Conservation (phyloP, 2,329 filamentous ascomycete species). For the Claviceps humidiphila region DNA sequence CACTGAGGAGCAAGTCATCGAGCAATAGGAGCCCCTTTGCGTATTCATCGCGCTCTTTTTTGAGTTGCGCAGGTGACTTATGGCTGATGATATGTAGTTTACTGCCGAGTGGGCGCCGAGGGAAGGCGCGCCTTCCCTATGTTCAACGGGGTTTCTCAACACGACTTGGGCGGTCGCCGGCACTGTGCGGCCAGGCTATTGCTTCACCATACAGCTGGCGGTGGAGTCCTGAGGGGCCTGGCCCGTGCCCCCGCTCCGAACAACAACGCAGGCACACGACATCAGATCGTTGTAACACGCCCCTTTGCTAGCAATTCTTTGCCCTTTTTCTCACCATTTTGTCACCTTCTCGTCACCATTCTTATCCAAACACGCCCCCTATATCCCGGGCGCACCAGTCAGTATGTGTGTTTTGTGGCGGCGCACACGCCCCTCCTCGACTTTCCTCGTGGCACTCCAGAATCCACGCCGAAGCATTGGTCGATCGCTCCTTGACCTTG, state of each 20-base stretch:
- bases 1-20: too few species aligned
- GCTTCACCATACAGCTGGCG: neutral
- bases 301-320: neutral
- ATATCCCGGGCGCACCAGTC: neutral
- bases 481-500: too few species aligned
- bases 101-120: too few species aligned
- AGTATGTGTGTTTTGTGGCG: too few species aligned
- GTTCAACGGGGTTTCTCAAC: too few species aligned
- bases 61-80: too few species aligned
- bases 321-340: neutral
- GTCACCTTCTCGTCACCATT: too few species aligned
- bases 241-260: neutral
- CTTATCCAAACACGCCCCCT: neutral
- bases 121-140: too few species aligned
- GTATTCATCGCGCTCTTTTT: too few species aligned
- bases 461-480: neutral
- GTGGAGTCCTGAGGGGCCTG: neutral
- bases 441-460: neutral
- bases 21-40: too few species aligned
- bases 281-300: neutral
- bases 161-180: neutral
- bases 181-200: neutral
- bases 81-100: too few species aligned
- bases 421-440: neutral
- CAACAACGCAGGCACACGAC: neutral